Percentiles rank a stretch among this genome's conserved stretches.
phyloP scores from a whole-genome alignment of 106 monocot species.

The Dioscorea alata region DNA sequence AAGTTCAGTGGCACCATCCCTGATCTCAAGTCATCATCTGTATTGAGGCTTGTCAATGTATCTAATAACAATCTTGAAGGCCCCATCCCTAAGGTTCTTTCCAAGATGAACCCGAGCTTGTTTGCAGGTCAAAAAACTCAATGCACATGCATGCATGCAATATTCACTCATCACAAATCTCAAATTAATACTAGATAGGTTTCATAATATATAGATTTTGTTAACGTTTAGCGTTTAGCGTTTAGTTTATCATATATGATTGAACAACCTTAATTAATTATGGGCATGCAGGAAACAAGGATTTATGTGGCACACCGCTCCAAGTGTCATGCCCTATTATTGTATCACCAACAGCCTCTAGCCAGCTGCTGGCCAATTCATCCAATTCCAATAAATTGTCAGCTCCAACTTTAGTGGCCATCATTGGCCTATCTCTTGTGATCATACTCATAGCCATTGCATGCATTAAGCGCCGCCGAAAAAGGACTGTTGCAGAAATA shows the following conservation, averaged over 20 bases:
- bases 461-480: neutral
- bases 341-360: too few species aligned
- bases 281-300: constrained; percentile 27
- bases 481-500: neutral
- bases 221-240: neutral
- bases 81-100: constrained; percentile 35
- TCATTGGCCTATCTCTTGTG: constrained; percentile 3
- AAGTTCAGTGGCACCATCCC: constrained; percentile 50
- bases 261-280: neutral
- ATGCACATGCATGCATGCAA: too few species aligned
- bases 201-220: neutral
- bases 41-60: constrained; percentile 26
- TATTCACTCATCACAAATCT: neutral
- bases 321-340: constrained; percentile 1
- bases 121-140: constrained; percentile 53
- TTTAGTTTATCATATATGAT: too few species aligned
- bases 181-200: too few species aligned
- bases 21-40: constrained; percentile 24
- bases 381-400: neutral
- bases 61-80: constrained; percentile 61
- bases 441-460: constrained; percentile 11
- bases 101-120: constrained; percentile 11
- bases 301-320: constrained; percentile 31
- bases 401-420: neutral
- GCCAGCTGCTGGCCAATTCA: too few species aligned